phyloP scores from a whole-genome alignment of 768 basidiomycete species.

The Boletus patriciae region DNA sequence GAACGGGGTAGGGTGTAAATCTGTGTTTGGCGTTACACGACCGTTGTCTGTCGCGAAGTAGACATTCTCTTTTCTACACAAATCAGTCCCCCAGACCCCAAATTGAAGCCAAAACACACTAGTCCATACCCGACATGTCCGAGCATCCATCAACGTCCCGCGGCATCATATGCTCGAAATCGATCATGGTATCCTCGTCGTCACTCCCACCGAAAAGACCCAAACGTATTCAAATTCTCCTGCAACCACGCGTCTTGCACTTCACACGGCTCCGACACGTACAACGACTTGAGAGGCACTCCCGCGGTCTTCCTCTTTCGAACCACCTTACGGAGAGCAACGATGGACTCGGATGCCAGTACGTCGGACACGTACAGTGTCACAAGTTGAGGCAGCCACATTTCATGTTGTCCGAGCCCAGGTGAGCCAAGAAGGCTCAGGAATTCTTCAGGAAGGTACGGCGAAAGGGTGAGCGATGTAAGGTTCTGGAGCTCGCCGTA shows the following conservation, averaged over 20 bases:
- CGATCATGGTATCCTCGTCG: no score
- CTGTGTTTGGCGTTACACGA: no score
- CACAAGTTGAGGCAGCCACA: conserved; percentile 52
- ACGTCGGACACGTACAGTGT: conserved; percentile 44
- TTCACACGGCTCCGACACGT: conserved; percentile 46
- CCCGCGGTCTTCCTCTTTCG: conserved; percentile 41
- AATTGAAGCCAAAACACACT: no score
- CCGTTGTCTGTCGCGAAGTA: no score
- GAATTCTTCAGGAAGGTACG: conserved; percentile 31
- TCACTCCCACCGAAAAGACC: no score
- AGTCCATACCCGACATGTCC: no score
- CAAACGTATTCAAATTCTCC: conserved; percentile 43
- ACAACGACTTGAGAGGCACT: conserved; percentile 45
- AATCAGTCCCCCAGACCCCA: no score
- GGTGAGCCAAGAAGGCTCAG: conserved; percentile 16
- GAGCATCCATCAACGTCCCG: no score
- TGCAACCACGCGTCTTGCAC: conserved; percentile 59
- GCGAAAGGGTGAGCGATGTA: conserved; percentile 40
- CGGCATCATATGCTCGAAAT: no score
- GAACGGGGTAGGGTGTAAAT: no score
- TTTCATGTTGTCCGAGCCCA: background rate
- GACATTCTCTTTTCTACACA: no score
- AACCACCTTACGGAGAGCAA: no score
- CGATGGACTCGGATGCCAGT: conserved; percentile 22
- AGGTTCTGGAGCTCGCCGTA: conserved; percentile 51